Conservation (phyloP, 176 grass and related monocot genomes). For the Triticum dicoccoides region DNA sequence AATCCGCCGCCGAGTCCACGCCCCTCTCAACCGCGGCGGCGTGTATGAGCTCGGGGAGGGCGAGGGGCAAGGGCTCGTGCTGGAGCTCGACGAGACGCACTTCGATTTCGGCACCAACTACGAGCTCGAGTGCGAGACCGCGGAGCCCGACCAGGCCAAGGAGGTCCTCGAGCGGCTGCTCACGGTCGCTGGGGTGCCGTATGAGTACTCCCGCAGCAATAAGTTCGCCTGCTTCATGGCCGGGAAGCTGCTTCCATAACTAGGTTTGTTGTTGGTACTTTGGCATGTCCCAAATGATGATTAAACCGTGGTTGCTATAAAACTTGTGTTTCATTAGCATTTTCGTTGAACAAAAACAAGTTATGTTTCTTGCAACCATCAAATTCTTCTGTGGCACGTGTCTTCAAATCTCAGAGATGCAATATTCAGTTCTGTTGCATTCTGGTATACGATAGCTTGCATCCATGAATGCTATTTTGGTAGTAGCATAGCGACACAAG, state of each 20-base stretch:
- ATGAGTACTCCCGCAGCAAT: constrained; percentile 54
- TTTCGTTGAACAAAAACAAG: no score
- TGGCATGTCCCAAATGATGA: not conserved
- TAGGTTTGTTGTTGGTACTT: constrained; percentile 14
- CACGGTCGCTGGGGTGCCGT: constrained; percentile 59
- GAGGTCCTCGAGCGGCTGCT: constrained; percentile 58
- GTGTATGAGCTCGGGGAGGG: constrained; percentile 64
- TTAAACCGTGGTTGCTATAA: not conserved
- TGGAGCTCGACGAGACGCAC: constrained; percentile 81
- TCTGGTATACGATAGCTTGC: not conserved
- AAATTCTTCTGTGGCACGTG: not conserved
- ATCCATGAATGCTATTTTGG: not conserved
- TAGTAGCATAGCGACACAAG: not conserved
- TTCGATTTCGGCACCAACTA: constrained; percentile 74
- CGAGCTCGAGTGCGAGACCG: constrained; percentile 83
- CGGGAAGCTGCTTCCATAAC: constrained; percentile 66
- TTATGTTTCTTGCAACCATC: no score
- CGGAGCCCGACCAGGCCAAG: constrained; percentile 60
- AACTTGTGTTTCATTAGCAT: not conserved
- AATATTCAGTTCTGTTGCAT: not conserved
- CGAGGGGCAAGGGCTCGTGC: constrained; percentile 29
- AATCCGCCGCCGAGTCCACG: constrained; percentile 23
- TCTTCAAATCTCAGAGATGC: not conserved
- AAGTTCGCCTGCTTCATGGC: constrained; percentile 82
- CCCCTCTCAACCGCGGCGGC: constrained; percentile 24